Conservation (phyloP, 2,329 filamentous ascomycete species). For the Triangularia setosa region DNA sequence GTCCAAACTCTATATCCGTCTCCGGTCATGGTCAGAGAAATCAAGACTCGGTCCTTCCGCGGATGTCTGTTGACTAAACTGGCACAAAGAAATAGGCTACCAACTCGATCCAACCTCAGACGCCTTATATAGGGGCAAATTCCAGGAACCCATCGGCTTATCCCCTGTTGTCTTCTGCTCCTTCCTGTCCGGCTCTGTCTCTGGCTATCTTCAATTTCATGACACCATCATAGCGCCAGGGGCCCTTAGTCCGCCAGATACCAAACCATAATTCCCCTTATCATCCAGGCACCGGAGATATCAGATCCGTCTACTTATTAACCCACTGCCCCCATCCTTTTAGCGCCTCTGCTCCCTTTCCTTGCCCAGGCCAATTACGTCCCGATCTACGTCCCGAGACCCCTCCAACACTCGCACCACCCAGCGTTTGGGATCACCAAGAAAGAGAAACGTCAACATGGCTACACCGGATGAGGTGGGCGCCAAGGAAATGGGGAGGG, state of each 20-base stretch:
- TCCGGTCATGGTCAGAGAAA: background rate
- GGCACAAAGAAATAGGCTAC: background rate
- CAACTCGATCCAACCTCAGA: background rate
- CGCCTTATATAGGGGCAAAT: background rate
- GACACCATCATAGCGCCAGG: background rate
- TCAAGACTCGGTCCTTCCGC: background rate
- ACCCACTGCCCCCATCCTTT: background rate
- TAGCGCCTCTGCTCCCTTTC: background rate
- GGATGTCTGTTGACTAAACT: background rate
- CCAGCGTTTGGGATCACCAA: background rate
- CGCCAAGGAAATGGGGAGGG: background rate
- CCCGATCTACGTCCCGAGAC: background rate
- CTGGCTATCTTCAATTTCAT: background rate
- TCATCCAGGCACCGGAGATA: background rate
- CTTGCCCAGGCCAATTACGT: background rate
- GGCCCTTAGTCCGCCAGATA: background rate
- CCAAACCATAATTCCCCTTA: background rate
- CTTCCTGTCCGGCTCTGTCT: background rate
- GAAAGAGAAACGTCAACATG: background rate
- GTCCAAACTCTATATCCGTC: background rate
- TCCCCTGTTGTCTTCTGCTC: background rate
- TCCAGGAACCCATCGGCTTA: background rate
- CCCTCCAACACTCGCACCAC: background rate
- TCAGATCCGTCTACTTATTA: background rate
- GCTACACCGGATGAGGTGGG: background rate